Base-by-base conservation (phyloP, 1,139 yeast genomes). In the Protomyces pachydermus region DNA sequence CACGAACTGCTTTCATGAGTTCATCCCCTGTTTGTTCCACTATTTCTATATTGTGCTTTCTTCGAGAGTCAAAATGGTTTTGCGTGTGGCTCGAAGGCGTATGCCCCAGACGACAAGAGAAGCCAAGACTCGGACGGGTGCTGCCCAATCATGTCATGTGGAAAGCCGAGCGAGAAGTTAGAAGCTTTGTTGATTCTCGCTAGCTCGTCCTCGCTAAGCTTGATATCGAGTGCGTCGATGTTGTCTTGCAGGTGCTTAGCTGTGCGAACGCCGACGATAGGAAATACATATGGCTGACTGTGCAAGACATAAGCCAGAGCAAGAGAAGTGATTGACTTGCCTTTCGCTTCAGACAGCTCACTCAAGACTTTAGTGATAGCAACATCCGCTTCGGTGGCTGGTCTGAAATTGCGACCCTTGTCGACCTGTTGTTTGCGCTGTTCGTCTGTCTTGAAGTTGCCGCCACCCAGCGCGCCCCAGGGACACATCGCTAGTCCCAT, bases 221-320 rank as follows among this genome's bases (percentile, higher is more conserved):
- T 38, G 55, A 68, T 52, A 9, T 28, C 37, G 35, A 67, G 58
- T 12, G 69, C 68, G n/a, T 64, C 65, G 53, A 68, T 56, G 50
- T 67, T 68, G 52, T 54, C 70, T 58, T 67, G 51, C 34, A 68
- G 53, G 45, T 68, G 70, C 53, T 57, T 64, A n/a, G 67, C 62
- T 50, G 67, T 68, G 42, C 70, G 61, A n/a, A 67, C 68, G 12
- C 70, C 70, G 23, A 68, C 64, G 37, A 68, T 65, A 6, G 72
- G 72, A 56, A 65, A 70, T 18, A 71, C 72, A 51, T 68, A 56
- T 9, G 67, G 67, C 20, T 70, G 68, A 56, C 71, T 70, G 45
- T 67, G 66, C 48, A 68, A 56, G 42, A 70, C 70, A 57, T 71
- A 71, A 1, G 73, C 73, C 35, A 71, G 64, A 2, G 73, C 73